Percentiles rank a stretch among this genome's conserved stretches.
Evolutionary conservation across 257 asterid species (phyloP).

Genomic region (Hygrophila difformis): DNA sequence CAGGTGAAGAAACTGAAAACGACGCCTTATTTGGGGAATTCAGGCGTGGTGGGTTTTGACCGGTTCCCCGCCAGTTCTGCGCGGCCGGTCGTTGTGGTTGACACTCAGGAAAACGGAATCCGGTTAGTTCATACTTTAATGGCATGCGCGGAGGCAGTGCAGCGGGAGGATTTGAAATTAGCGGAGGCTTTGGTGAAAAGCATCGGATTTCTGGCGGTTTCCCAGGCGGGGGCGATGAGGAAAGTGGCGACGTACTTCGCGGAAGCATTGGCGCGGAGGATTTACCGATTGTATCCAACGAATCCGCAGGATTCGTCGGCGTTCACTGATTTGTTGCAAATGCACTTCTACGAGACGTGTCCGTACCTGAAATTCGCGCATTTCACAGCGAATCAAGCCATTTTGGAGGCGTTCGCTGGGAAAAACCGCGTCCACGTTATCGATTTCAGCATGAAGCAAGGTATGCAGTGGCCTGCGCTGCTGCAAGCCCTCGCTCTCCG

Average conservation of each 20-base stretch:
- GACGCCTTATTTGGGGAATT: conserved; percentile 6
- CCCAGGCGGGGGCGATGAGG: conserved; percentile 62
- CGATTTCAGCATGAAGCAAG: conserved; percentile 70
- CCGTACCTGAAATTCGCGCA: conserved; percentile 75
- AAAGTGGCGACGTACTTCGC: conserved; percentile 68
- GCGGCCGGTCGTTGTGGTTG: conserved; percentile 44
- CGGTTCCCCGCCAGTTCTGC: conserved; percentile 18
- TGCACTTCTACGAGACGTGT: conserved; percentile 68
- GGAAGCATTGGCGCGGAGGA: conserved; percentile 49
- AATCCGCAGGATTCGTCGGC: conserved; percentile 37
- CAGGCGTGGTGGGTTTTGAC: conserved; percentile 9
- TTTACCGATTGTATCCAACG: conserved; percentile 33
- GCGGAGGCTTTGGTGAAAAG: conserved; percentile 62
- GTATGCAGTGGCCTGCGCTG: conserved; percentile 80
- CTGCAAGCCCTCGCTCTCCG: conserved; percentile 61
- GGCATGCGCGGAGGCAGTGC: conserved; percentile 74
- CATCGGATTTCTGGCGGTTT: conserved; percentile 43
- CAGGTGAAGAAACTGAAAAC: conserved; percentile 34
- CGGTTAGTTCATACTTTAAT: conserved; percentile 53
- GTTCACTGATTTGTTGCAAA: conserved; percentile 38
- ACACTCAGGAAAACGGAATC: conserved; percentile 60
- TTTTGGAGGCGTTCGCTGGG: conserved; percentile 53
- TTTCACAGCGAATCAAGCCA: conserved; percentile 76
- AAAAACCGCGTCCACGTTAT: conserved; percentile 45
- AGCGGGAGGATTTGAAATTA: conserved; percentile 33